phyloP scores from a whole-genome alignment of 2,329 filamentous ascomycete genomes.

The Intubia oerlemansii region DNA sequence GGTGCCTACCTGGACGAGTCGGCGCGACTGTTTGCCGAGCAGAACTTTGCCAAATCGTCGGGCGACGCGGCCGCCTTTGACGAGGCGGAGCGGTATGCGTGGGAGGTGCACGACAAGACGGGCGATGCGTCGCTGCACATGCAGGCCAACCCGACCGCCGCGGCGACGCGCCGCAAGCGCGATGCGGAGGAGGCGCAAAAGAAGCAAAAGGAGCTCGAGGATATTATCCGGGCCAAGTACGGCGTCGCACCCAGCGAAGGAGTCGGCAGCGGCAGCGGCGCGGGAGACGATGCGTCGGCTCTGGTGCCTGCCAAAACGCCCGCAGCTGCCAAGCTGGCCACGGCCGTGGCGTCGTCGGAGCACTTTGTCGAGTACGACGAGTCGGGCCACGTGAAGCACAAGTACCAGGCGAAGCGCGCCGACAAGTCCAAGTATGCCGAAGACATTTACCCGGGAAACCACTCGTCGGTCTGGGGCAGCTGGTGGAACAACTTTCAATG shows the following conservation, averaged over 20 bases:
- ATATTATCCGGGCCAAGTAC: slow-evolving; percentile 61
- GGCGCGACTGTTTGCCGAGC: slow-evolving; percentile 69
- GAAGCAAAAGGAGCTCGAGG: slow-evolving; percentile 45
- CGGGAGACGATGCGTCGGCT: background rate
- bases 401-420: slow-evolving; percentile 46
- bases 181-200: slow-evolving; percentile 52
- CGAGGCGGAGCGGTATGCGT: slow-evolving; percentile 70
- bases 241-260: slow-evolving; percentile 30
- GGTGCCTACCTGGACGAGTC: slow-evolving; percentile 64
- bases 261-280: background rate
- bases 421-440: slow-evolving; percentile 85
- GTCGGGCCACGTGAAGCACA: slow-evolving; percentile 73
- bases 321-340: slow-evolving; percentile 27
- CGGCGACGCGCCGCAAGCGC: slow-evolving; percentile 64
- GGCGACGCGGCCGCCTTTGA: slow-evolving; percentile 91
- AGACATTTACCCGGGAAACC: slow-evolving; percentile 75
- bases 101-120: slow-evolving; percentile 77
- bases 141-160: slow-evolving; percentile 90
- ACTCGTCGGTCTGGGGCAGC: slow-evolving; percentile 82
- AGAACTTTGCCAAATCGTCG: slow-evolving; percentile 72
- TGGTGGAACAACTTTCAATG: slow-evolving; percentile 95
- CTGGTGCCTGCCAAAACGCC: background rate
- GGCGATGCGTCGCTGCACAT: slow-evolving; percentile 68
- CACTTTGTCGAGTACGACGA: slow-evolving; percentile 89
- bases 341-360: slow-evolving; percentile 61